phyloP scores from a whole-genome alignment of 352 stramenopile species.

The Aphanomyces euteiches region DNA sequence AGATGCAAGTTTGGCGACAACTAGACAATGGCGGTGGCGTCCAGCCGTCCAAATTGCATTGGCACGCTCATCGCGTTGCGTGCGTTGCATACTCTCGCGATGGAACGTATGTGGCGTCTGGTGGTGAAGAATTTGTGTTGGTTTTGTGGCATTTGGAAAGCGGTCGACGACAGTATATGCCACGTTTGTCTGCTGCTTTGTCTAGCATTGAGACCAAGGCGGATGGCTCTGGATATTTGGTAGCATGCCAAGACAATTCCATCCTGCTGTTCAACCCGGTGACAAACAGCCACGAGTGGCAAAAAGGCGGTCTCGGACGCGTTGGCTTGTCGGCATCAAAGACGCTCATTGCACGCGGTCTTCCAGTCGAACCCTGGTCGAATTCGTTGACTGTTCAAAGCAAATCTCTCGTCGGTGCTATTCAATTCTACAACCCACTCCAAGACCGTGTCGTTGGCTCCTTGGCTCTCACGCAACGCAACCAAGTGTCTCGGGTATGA shows the following conservation, averaged over 20 bases:
- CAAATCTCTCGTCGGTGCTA: slow-evolving; percentile 48
- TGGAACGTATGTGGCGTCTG: slow-evolving; percentile 72
- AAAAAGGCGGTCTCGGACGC: slow-evolving; percentile 56
- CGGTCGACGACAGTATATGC: slow-evolving; percentile 67
- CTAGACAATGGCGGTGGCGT: neutral
- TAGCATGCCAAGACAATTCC: slow-evolving; percentile 60
- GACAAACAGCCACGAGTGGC: slow-evolving; percentile 72
- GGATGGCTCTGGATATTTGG: slow-evolving; percentile 56
- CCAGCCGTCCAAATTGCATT: slow-evolving; percentile 67
- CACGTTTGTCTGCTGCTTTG: slow-evolving; percentile 64
- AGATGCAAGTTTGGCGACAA: slow-evolving; percentile 44
- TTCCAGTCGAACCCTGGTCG: slow-evolving; percentile 62
- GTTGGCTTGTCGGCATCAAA: slow-evolving; percentile 41
- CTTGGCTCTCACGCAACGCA: slow-evolving; percentile 69
- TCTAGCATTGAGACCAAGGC: slow-evolving; percentile 49
- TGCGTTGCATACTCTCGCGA: slow-evolving; percentile 71
- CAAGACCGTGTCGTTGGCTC: slow-evolving; percentile 70
- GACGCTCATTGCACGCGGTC: slow-evolving; percentile 50
- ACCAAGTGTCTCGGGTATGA: slow-evolving; percentile 64
- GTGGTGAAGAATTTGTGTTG: slow-evolving; percentile 82
- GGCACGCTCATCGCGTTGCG: slow-evolving; percentile 77
- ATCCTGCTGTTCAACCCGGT: slow-evolving; percentile 82
- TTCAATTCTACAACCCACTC: slow-evolving; percentile 83
- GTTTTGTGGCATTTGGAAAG: slow-evolving; percentile 84
- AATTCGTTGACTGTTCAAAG: slow-evolving; percentile 63